These are phyloP conservation scores for Ceratocystis lukuohia DNA, from an alignment of 2,329 filamentous ascomycete genomes.

Conservation along the genomic window DNA sequence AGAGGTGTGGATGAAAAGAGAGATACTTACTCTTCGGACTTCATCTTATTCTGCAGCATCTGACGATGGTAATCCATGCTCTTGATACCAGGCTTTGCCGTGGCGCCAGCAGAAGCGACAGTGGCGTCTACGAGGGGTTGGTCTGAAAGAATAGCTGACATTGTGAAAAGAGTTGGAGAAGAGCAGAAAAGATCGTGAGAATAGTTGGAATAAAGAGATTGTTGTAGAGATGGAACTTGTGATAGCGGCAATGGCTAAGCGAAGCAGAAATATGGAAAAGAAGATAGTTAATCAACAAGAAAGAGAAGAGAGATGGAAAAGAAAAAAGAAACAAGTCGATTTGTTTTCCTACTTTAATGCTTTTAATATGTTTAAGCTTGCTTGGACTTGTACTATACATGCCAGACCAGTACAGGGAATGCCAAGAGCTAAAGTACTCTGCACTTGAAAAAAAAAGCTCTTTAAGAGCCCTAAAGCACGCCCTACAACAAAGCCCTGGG, in stretches of 20 bases:
- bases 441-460: no score
- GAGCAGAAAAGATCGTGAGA: not conserved
- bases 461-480: no score
- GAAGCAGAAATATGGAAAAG: not conserved
- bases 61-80: slow-evolving; percentile 69
- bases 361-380: not conserved
- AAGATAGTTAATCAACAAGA: not conserved
- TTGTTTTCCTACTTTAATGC: not conserved
- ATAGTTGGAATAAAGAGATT: not conserved
- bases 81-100: slow-evolving; percentile 39
- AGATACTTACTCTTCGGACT: slow-evolving; percentile 43
- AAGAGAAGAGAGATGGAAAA: not conserved
- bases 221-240: not conserved
- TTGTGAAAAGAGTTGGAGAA: not conserved
- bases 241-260: not conserved
- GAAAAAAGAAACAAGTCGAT: not conserved
- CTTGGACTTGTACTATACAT: no score
- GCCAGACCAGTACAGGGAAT: no score
- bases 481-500: no score
- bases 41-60: slow-evolving; percentile 58
- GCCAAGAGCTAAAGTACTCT: no score
- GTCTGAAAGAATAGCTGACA: slow-evolving; percentile 3
- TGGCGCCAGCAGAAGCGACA: slow-evolving; percentile 23
- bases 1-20: not conserved
- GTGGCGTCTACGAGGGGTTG: slow-evolving; percentile 18